These are phyloP conservation scores for Betula pendula DNA, from an alignment of 306 rosid species.

Conservation along the genomic window DNA sequence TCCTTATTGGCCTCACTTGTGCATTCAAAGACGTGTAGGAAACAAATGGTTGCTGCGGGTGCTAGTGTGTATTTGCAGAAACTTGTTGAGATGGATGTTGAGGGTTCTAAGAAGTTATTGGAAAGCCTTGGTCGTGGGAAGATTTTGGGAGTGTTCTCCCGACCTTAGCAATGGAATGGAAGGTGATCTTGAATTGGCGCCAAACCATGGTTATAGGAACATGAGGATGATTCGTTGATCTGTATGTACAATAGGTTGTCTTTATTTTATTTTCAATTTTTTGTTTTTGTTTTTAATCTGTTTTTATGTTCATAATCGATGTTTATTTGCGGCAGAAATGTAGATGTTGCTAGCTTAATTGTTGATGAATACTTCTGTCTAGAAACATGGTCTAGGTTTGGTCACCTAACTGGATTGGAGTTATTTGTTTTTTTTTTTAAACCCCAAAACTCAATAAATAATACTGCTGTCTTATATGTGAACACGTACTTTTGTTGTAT, in stretches of 20 bases:
- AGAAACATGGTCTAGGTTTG: conserved; percentile 37
- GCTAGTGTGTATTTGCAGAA: conserved; percentile 67
- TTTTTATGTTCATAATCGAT: conserved; percentile 25
- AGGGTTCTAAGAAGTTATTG: conserved; percentile 79
- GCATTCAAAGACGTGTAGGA: conserved; percentile 70
- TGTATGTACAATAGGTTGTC: conserved; percentile 36
- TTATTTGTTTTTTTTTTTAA: conserved; percentile 10
- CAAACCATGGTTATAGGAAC: conserved; percentile 26
- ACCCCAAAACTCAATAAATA: conserved; percentile 21
- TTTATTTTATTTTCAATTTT: conserved; percentile 25
- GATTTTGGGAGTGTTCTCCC: conserved; percentile 87
- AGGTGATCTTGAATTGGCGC: conserved; percentile 9
- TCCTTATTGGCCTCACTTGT: conserved; percentile 56
- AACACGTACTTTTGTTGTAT: conserved; percentile 4
- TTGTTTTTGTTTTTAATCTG: conserved; percentile 10
- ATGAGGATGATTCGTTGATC: conserved; percentile 36
- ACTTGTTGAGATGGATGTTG: conserved; percentile 70
- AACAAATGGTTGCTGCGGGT: conserved; percentile 79
- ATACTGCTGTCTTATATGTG: conserved; percentile 10
- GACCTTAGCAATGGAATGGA: conserved; percentile 48
- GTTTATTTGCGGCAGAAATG: conserved; percentile 31
- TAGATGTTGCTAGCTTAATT: conserved; percentile 23
- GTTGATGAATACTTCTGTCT: conserved; percentile 9
- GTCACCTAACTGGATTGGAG: conserved; percentile 41
- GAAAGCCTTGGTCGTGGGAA: conserved; percentile 83